These are phyloP conservation scores for Xylaria sp. DNA, from an alignment of 2,329 filamentous ascomycete species.

Conservation along the genomic window DNA sequence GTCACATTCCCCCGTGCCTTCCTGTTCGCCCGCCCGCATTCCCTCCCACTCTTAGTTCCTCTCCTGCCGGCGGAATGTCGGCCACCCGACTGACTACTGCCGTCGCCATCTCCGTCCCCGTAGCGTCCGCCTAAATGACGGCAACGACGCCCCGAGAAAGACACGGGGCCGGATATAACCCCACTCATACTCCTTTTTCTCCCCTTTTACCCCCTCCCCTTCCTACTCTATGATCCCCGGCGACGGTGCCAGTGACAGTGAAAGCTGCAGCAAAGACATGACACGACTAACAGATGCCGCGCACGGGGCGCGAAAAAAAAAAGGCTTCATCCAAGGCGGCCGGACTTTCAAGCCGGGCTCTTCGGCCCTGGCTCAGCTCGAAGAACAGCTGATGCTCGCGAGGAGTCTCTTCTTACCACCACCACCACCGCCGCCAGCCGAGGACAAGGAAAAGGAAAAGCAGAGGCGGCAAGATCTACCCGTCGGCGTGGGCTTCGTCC, in stretches of 20 bases:
- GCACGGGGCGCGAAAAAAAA: background rate
- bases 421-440: background rate
- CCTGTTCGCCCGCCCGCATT: too few species aligned
- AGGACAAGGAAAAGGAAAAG: background rate
- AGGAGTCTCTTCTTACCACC: slow-evolving; percentile 3
- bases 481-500: slow-evolving; percentile 72
- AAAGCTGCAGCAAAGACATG: too few species aligned
- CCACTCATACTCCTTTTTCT: too few species aligned
- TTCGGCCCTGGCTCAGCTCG: slow-evolving; percentile 46
- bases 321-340: slow-evolving; percentile 52
- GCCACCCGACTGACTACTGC: background rate
- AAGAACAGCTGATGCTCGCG: slow-evolving; percentile 47
- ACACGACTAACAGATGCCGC: background rate
- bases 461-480: slow-evolving; percentile 50
- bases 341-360: slow-evolving; percentile 50
- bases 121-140: background rate
- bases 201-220: too few species aligned
- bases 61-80: background rate
- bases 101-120: background rate
- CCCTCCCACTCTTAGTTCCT: background rate
- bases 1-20: too few species aligned
- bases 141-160: background rate
- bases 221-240: background rate
- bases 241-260: background rate
- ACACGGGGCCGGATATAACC: background rate